Conservation (phyloP, 2,329 filamentous ascomycete genomes). For the Coleophoma cylindrospora region DNA sequence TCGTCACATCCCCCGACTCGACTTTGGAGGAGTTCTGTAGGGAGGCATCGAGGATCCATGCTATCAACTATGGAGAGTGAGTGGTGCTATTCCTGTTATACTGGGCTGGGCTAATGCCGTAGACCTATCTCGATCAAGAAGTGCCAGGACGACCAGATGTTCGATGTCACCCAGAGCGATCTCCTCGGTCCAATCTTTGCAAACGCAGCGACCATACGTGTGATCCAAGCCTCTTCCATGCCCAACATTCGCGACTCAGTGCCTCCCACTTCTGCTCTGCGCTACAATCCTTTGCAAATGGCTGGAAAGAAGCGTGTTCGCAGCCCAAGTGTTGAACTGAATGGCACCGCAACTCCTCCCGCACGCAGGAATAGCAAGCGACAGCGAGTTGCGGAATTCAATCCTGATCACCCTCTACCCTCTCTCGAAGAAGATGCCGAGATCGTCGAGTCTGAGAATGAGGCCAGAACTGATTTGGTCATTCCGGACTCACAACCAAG, state of each 20-base stretch:
- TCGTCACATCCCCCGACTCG: constrained; percentile 21
- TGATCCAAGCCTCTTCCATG: constrained; percentile 20
- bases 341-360: constrained; percentile 4
- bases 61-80: constrained; percentile 25
- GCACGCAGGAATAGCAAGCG: constrained; percentile 20
- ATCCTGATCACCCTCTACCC: constrained; percentile 24
- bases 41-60: constrained; percentile 22
- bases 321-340: constrained; percentile 8
- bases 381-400: constrained; percentile 15
- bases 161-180: constrained; percentile 24
- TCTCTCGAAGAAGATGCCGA: constrained; percentile 19
- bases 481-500: constrained; percentile 22
- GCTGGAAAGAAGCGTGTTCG: constrained; percentile 17
- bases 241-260: constrained; percentile 23
- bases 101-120: constrained; percentile 3
- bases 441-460: background rate
- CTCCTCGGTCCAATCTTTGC: constrained; percentile 21
- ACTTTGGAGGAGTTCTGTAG: constrained; percentile 24
- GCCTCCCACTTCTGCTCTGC: constrained; percentile 25
- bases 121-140: constrained; percentile 25
- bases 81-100: constrained; percentile 4
- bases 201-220: constrained; percentile 19
- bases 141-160: constrained; percentile 25
- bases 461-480: constrained; percentile 4
- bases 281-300: constrained; percentile 15